These are phyloP conservation scores for Lactarius pseudohatsudake DNA, from an alignment of 768 basidiomycete species.

Conservation along the genomic window DNA sequence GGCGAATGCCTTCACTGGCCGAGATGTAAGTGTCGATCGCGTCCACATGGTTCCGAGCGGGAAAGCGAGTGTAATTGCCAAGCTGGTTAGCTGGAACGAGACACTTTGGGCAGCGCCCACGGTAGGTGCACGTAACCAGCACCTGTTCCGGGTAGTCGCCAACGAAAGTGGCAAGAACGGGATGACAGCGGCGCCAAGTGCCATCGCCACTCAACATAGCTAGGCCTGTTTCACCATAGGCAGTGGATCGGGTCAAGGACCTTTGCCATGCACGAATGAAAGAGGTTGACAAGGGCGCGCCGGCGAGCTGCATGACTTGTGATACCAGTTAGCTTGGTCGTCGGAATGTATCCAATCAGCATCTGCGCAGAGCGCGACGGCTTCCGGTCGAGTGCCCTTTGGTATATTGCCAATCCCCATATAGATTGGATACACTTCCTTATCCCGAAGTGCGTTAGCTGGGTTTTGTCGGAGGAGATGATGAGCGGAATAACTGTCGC, in stretches of 20 bases:
- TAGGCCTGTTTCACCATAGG: neutral
- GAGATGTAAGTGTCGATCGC: neutral
- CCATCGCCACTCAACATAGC: neutral
- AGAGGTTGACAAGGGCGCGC: constrained; percentile 17
- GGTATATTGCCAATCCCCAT: constrained; percentile 27
- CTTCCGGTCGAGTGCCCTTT: constrained; percentile 17
- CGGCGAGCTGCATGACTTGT: constrained; percentile 8
- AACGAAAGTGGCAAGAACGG: neutral
- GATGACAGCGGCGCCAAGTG: neutral
- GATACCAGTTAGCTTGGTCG: constrained; percentile 25
- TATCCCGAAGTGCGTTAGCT: constrained; percentile 6
- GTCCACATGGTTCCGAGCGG: neutral
- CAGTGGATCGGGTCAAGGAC: neutral
- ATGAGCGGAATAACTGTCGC: neutral
- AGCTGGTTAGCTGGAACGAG: neutral
- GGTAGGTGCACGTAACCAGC: neutral
- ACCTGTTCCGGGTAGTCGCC: neutral
- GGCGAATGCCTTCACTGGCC: neutral
- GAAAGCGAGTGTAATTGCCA: neutral
- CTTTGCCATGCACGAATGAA: constrained; percentile 19
- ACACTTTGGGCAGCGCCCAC: neutral
- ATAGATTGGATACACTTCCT: constrained; percentile 27
- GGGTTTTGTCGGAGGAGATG: neutral
- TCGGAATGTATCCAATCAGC: constrained; percentile 20
- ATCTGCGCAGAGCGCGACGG: neutral